phyloP scores from a whole-genome alignment of 2,329 filamentous ascomycete species.

The Stachybotrys chartarum region DNA sequence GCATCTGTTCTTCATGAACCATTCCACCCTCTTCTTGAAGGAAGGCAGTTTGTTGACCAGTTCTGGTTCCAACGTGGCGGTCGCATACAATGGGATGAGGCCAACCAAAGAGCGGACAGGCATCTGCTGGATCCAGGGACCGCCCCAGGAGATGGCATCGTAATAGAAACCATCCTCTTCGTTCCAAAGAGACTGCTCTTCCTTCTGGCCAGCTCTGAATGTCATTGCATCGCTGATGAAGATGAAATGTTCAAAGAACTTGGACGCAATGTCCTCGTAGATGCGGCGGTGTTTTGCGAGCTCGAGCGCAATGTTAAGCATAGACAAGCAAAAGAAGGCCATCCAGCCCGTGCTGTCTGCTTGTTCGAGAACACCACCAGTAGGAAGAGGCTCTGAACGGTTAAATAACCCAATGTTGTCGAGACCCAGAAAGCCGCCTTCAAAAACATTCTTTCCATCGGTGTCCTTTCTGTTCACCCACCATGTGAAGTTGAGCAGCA shows the following conservation, averaged over 20 bases:
- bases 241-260: slow-evolving; percentile 98
- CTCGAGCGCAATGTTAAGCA: slow-evolving; percentile 95
- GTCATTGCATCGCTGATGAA: slow-evolving; percentile 98
- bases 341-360: slow-evolving; percentile 98
- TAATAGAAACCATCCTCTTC: slow-evolving; percentile 98
- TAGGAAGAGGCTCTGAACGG: slow-evolving; percentile 88
- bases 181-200: slow-evolving; percentile 87
- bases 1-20: slow-evolving; percentile 84
- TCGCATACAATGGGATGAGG: slow-evolving; percentile 87
- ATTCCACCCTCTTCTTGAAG: slow-evolving; percentile 89
- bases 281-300: slow-evolving; percentile 90
- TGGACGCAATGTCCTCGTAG: slow-evolving; percentile 95
- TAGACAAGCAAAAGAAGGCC: slow-evolving; percentile 93
- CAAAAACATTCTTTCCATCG: slow-evolving; percentile 94
- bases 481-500: slow-evolving; percentile 96
- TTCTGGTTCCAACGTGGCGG: slow-evolving; percentile 86
- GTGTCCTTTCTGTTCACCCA: slow-evolving; percentile 97
- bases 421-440: slow-evolving; percentile 88
- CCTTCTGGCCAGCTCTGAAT: slow-evolving; percentile 62
- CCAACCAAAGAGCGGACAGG: slow-evolving; percentile 89
- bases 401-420: slow-evolving; percentile 99
- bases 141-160: slow-evolving; percentile 93
- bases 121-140: slow-evolving; percentile 87
- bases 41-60: slow-evolving; percentile 84
- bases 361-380: slow-evolving; percentile 88